Conservation (phyloP, 1,284 basidiomycete genomes). For the Caloboletus firmus region DNA sequence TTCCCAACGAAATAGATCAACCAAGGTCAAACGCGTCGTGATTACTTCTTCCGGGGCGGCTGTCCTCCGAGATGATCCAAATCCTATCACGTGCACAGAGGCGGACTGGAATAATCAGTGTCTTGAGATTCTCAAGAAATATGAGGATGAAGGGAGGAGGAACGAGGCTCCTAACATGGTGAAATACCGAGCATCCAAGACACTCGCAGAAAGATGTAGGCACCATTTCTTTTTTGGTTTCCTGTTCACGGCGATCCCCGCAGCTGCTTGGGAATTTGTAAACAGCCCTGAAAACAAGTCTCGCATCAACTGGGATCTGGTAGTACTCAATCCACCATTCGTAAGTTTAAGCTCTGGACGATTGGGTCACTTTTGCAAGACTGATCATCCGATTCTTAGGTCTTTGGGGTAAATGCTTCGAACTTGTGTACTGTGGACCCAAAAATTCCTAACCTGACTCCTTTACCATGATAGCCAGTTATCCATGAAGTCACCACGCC, state of each 20-base stretch:
- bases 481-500: slow-evolving; percentile 52
- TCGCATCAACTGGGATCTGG: slow-evolving; percentile 52
- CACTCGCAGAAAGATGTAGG: slow-evolving; percentile 63
- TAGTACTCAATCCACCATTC: slow-evolving; percentile 56
- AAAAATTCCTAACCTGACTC: neutral
- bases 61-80: slow-evolving; percentile 37
- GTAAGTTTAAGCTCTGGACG: slow-evolving; percentile 35
- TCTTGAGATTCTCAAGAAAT: slow-evolving; percentile 51
- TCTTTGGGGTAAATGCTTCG: slow-evolving; percentile 36
- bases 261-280: slow-evolving; percentile 58
- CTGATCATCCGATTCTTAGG: slow-evolving; percentile 16
- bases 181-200: slow-evolving; percentile 66
- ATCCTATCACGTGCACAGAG: slow-evolving; percentile 40
- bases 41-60: slow-evolving; percentile 60
- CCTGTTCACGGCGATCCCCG: neutral
- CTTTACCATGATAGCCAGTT: slow-evolving; percentile 32
- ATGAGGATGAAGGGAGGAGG: slow-evolving; percentile 49
- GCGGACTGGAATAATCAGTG: slow-evolving; percentile 67
- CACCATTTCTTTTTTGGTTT: neutral
- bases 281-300: slow-evolving; percentile 47
- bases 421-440: neutral
- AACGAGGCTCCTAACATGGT: slow-evolving; percentile 40
- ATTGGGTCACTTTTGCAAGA: neutral
- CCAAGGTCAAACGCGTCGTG: slow-evolving; percentile 62
- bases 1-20: slow-evolving; percentile 24